phyloP scores from a whole-genome alignment of 2,329 filamentous ascomycete species.

The Claviceps cyperi region DNA sequence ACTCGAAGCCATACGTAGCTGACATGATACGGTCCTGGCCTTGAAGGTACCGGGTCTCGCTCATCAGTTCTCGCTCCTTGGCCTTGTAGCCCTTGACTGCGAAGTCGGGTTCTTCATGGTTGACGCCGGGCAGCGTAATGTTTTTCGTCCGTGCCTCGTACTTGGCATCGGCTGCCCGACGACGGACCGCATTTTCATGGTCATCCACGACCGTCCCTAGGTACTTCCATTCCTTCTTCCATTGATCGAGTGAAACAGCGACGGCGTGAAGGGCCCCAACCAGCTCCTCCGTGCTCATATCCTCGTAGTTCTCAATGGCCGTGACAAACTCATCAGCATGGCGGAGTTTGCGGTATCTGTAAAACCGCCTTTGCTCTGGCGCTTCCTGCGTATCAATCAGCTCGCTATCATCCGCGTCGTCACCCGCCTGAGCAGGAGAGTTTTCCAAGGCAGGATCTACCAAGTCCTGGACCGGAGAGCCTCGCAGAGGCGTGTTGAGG shows the following conservation, averaged over 20 bases:
- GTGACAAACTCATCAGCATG: constrained; percentile 34
- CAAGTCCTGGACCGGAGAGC: constrained; percentile 25
- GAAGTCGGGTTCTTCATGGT: constrained; percentile 37
- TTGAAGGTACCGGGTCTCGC: constrained; percentile 32
- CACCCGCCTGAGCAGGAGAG: constrained; percentile 23
- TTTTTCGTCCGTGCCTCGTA: constrained; percentile 31
- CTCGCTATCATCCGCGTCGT: constrained; percentile 23
- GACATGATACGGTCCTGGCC: constrained; percentile 45
- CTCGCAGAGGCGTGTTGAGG: constrained; percentile 23
- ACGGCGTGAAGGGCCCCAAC: constrained; percentile 29
- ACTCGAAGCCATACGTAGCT: constrained; percentile 45
- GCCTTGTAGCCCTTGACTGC: constrained; percentile 39
- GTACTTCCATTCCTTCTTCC: constrained; percentile 39
- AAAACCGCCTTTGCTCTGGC: constrained; percentile 18
- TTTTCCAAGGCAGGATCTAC: constrained; percentile 22
- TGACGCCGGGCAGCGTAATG: constrained; percentile 22
- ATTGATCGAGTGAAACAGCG: constrained; percentile 32
- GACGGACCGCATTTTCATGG: constrained; percentile 40
- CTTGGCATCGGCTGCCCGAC: constrained; percentile 32
- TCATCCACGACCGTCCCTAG: constrained; percentile 39
- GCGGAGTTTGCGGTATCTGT: constrained; percentile 34
- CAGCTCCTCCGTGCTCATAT: constrained; percentile 32
- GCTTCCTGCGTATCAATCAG: constrained; percentile 21
- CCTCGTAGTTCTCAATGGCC: constrained; percentile 34
- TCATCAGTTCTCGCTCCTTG: constrained; percentile 26